A percentile compares a stretch with the other conserved stretches of the same genome.
phyloP scores from a whole-genome alignment of 202 grass and related monocot genomes.

The Carex arenaria region DNA sequence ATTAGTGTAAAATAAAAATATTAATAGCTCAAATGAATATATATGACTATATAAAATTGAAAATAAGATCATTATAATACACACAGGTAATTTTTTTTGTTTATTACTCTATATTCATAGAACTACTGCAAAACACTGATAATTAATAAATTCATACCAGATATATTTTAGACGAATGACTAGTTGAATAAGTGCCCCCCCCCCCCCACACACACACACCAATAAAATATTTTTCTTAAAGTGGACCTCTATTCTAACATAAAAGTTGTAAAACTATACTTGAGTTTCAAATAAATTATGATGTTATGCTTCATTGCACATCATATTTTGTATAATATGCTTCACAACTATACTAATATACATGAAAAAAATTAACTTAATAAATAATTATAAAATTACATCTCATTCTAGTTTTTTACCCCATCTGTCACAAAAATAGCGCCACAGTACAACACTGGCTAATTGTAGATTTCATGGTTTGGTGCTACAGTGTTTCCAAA shows the following conservation, averaged over 20 bases:
- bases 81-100: neutral
- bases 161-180: neutral
- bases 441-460: neutral
- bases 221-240: no score
- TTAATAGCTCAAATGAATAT: neutral
- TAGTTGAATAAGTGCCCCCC: no score
- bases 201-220: no score
- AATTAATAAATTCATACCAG: neutral
- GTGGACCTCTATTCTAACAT: neutral
- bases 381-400: no score
- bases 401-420: no score
- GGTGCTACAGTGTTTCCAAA: constrained; percentile 7
- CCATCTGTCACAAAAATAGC: neutral
- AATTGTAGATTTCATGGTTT: neutral
- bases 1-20: neutral
- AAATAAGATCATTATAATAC: neutral
- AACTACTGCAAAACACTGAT: neutral
- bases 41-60: neutral
- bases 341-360: no score
- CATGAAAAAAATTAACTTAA: no score
- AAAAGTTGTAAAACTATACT: no score
- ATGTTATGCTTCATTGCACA: no score
- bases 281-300: no score
- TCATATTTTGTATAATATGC: no score
- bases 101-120: no score